Evolutionary conservation across 352 stramenopile species (phyloP), one percentile per base, ranked within the genome.

Genomic region (Globisporangium polare): DNA sequence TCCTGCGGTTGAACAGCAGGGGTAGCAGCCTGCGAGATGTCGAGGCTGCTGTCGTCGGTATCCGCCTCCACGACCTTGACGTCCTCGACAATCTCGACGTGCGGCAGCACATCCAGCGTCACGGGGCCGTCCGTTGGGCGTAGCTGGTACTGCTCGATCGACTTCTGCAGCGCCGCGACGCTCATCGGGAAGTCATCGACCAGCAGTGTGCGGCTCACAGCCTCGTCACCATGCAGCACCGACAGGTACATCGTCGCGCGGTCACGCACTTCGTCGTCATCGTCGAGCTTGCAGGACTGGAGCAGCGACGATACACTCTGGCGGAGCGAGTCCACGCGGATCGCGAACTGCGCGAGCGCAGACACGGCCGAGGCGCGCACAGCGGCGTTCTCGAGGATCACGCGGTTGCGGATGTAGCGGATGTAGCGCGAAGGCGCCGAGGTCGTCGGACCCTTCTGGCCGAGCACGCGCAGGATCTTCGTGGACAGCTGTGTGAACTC

Each of bases 391-490:
- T 99, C 98, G 26, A 99, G 75, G 72, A 99, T 99, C 49, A 99
- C 88, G 47, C 97, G 94, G 84, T 99, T 99, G 77, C 99, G 99
- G 55, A 99, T 98, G 74, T 99, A 99, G 54, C 97, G 95, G 68
- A 99, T 99, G 92, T 99, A 99, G 27, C 95, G 85, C 10, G 95
- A 93, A 3, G 97, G 97, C n/a, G 88, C 81, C 5, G 86, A 90
- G 0, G 97, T 99, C 41, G 77, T 95, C 0, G 97, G 97, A 13
- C 96, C 98, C 54, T 98, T 83, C 60, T 97, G 82, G 22, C 96
- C 97, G 22, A 99, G 71, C 12, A 99, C 83, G 66, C 98, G 94
- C 55, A 99, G 68, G 60, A 99, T 99, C 69, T 89, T 98, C 65
- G 62, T 97, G 10, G 85, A 95, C 12, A 96, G 60, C 68, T 95